Percentiles rank a stretch among this genome's conserved stretches.
Conservation (phyloP, 495 filamentous ascomycete species). For the Amniculicola lignicola region DNA sequence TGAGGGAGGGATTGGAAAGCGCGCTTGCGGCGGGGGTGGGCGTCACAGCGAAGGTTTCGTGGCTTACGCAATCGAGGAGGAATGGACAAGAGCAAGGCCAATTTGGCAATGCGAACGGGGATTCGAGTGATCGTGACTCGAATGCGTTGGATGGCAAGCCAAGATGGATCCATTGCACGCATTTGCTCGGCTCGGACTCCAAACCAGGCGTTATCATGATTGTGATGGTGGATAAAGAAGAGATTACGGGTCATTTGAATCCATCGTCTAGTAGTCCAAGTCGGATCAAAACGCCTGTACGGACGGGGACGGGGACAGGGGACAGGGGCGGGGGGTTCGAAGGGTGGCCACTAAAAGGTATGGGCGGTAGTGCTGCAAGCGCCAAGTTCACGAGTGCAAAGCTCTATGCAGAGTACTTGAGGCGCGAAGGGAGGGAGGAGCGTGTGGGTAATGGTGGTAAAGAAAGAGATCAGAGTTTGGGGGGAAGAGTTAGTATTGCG, state of each 20-base stretch:
- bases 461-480: too few relatives aligned
- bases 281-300: not conserved
- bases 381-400: constrained; percentile 31
- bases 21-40: constrained; percentile 37
- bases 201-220: constrained; percentile 65
- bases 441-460: not conserved
- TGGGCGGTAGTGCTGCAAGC: constrained; percentile 6
- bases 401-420: constrained; percentile 41
- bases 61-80: constrained; percentile 38
- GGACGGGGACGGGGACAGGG: too few relatives aligned
- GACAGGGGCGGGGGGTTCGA: not conserved
- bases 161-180: constrained; percentile 63
- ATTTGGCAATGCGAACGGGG: not conserved
- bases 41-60: constrained; percentile 42
- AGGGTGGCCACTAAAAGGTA: constrained; percentile 16
- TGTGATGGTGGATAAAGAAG: constrained; percentile 55
- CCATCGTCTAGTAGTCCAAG: not conserved
- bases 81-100: not conserved
- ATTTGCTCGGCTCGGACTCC: constrained; percentile 55
- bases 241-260: constrained; percentile 33
- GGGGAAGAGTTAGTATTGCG: too few relatives aligned
- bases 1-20: constrained; percentile 39
- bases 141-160: constrained; percentile 32
- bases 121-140: not conserved
- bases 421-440: constrained; percentile 25